Evolutionary conservation across 2,329 filamentous ascomycete genomes (phyloP), one percentile per base, ranked within the genome.

Genomic region (Phialophora tarda): DNA sequence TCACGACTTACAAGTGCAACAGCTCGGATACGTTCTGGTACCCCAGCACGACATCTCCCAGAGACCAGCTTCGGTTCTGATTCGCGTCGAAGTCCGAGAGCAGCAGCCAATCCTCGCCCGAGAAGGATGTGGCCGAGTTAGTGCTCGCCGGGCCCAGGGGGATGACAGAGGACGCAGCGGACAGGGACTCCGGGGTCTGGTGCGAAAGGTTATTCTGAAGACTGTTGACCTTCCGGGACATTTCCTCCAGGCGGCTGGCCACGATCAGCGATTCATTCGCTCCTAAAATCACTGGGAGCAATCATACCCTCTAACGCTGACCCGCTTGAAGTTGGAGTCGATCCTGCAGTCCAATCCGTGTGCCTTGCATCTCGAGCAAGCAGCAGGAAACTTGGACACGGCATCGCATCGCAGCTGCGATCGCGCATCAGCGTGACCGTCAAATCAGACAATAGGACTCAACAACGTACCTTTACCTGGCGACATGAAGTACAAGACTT

Each of bases 401-500:
- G 62, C 62, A 60, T 64, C 62, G 41, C 62, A 64, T 28, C 62
- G 62, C 51, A 64, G 44, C 62, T 64, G 23, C 30, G 30, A 59
- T 3, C 26, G 17, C 23, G 21, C 51, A 44, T 53, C 47, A 24
- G 59, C 23, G 12, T 24, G 7, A 23, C 24, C 3, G 28, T 41
- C 30, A 54, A 11, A 8, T 24, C 14, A 44, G 21, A 34, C 2
- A 5, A 21, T 12, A 34, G 17, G 32, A 21, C 8, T 8, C 41
- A 6, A 6, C 8, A 23, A 23, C 48, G 11, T 56, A 60, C 62
- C 30, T 64, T 64, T 30, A 60, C 48, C 47, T 64, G 62, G 23
- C 62, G 62, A 47, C 62, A 64, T 5, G 44, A 44, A 21, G 62
- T 64, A 48, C 62, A 60, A 34, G 62, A 60, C 57, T 59, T 64